Evolutionary conservation across 2,329 filamentous ascomycete genomes (phyloP).

Genomic region (Aspergillus neotritici): DNA sequence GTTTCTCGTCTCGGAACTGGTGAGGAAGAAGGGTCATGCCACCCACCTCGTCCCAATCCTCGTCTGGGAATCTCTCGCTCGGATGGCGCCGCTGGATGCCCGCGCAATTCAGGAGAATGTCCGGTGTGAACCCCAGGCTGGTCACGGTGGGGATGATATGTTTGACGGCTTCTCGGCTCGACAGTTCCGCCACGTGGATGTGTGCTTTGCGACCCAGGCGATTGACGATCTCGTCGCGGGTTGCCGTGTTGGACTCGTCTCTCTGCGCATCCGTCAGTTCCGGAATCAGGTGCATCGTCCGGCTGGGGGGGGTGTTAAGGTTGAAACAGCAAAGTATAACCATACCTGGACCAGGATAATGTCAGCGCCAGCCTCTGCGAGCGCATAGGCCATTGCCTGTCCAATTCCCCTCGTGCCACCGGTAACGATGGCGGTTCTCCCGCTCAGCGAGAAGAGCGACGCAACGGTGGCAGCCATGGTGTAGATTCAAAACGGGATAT

Average conservation of each 20-base stretch:
- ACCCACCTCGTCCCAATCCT: slow-evolving; percentile 65
- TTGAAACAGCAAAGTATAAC: neutral
- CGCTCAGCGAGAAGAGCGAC: slow-evolving; percentile 36
- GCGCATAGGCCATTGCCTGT: slow-evolving; percentile 42
- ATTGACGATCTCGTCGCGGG: slow-evolving; percentile 38
- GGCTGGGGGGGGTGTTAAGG: neutral
- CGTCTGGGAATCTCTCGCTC: slow-evolving; percentile 66
- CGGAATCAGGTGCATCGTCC: neutral
- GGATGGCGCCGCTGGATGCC: slow-evolving; percentile 79
- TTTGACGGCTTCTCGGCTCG: slow-evolving; percentile 37
- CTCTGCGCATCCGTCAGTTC: slow-evolving; percentile 36
- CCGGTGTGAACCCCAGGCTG: slow-evolving; percentile 52
- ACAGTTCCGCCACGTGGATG: slow-evolving; percentile 42
- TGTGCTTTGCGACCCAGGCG: slow-evolving; percentile 36
- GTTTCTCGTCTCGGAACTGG: neutral
- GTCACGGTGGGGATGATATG: slow-evolving; percentile 36
- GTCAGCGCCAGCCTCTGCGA: slow-evolving; percentile 46
- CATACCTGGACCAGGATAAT: slow-evolving; percentile 40
- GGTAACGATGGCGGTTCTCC: slow-evolving; percentile 43
- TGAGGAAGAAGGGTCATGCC: neutral
- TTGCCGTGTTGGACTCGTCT: slow-evolving; percentile 46
- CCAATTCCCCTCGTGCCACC: slow-evolving; percentile 47
- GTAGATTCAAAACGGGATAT: neutral
- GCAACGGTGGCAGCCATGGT: slow-evolving; percentile 24
- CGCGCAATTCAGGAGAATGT: slow-evolving; percentile 79